Evolutionary conservation across 164 flowering plant species (phyloP).

Genomic region (Tetrastigma voinierianum): DNA sequence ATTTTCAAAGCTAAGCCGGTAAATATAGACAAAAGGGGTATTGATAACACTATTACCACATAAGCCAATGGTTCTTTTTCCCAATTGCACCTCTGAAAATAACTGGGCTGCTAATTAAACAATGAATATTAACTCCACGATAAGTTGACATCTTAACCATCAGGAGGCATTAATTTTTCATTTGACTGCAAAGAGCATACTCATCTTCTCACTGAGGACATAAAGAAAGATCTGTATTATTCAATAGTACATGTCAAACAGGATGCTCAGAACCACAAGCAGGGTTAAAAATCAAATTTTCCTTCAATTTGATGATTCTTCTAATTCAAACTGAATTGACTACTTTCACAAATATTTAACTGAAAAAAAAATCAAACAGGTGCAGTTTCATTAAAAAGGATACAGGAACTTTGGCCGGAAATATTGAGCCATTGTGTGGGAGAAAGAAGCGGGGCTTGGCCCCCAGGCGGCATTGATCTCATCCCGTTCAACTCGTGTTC

Average conservation of each 20-base stretch:
- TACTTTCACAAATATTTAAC: background rate
- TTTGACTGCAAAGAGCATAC: background rate
- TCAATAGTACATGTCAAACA: background rate
- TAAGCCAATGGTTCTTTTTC: too few species aligned
- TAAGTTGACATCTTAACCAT: background rate
- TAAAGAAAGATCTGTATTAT: background rate
- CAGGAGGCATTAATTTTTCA: background rate
- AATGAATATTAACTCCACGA: background rate
- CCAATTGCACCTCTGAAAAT: background rate
- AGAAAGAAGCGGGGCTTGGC: constrained; percentile 96
- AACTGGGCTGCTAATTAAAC: background rate
- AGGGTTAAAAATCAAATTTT: background rate
- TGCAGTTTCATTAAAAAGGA: constrained; percentile 30
- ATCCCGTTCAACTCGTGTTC: constrained; percentile 91
- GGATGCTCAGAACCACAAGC: too few species aligned
- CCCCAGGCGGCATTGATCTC: constrained; percentile 99
- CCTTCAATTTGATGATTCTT: background rate
- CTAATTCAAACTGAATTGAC: background rate
- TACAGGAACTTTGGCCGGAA: constrained; percentile 84
- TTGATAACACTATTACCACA: background rate
- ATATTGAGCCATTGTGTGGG: constrained; percentile 94
- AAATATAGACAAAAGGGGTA: background rate
- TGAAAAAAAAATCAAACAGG: background rate
- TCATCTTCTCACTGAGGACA: background rate
- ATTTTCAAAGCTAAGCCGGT: background rate